Base-by-base conservation (phyloP, 345 rosid genomes). In the Schrenkiella parvula region DNA sequence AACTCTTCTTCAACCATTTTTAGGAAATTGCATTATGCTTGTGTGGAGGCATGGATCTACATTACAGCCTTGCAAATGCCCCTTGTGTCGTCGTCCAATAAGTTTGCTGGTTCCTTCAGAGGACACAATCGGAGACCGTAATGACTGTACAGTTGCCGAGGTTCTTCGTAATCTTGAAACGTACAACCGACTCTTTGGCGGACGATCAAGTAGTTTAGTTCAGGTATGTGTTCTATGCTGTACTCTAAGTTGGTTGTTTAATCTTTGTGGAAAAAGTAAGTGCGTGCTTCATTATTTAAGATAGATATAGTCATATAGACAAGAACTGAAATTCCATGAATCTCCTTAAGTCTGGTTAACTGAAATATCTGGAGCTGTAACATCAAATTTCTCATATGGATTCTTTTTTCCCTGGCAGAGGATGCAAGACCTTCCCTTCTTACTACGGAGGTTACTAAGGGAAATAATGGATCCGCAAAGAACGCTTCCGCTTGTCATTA, bases 361-460 rank as follows among this genome's bases (percentile, higher is more conserved):
- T 6, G 8, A 8, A 23, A 5, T 13, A 39, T 34, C 17, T 48
- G 2, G 50, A 51, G 41, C 11, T 34, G 37, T 38, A 31, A 14
- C 29, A 15, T 52, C 25, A 13, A 31, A 9, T 51, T 1, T 29
- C 70, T 41, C 8, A 62, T 52, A 22, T 53, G 67, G 8, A 28
- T 43, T 34, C 2, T 21, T 57, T 23, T 26, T 73, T 25, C 3
- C 6, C 25, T 51, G 48, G 22, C 85, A 95, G 97, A 84, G 92
- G 81, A 66, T 91, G 81, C 95, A 76, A 84, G 99, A 95, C 76
- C 97, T 95, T 76, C 97, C 99, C 23, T 95, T 95, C 72, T 82
- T 95, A 72, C 80, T 95, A 4, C 77, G 87, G 42, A 83, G 97
- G 65, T 78, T 95, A 82, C 64, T 88, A 66, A 79, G 86, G 17